phyloP scores from a whole-genome alignment of 441 rosid genomes.

The Daphne laureola region DNA sequence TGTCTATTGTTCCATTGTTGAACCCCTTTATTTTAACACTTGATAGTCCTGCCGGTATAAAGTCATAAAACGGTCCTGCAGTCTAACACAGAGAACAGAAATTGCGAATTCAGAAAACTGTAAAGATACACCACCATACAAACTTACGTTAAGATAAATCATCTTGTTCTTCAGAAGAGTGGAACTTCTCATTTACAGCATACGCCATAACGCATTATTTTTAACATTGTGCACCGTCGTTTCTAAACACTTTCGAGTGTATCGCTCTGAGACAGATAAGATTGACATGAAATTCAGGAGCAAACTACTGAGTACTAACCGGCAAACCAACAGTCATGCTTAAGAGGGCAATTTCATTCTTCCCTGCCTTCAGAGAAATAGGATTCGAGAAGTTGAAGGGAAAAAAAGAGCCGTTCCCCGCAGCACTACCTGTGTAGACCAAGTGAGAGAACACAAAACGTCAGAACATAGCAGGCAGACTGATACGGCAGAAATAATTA shows the following conservation, averaged over 20 bases:
- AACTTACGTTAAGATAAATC: too few species aligned
- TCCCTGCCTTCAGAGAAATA: slow-evolving; percentile 65
- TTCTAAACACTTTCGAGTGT: background rate
- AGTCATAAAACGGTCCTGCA: slow-evolving; percentile 87
- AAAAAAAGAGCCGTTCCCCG: slow-evolving; percentile 66
- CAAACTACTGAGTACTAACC: slow-evolving; percentile 31
- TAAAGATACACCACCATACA: slow-evolving; percentile 3
- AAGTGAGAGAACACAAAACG: slow-evolving; percentile 1
- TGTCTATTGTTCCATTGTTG: slow-evolving; percentile 59
- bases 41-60: slow-evolving; percentile 70
- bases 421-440: slow-evolving; percentile 52
- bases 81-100: slow-evolving; percentile 39
- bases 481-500: too few species aligned
- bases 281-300: background rate
- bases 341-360: slow-evolving; percentile 68
- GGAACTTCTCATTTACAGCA: too few species aligned
- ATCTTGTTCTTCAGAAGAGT: too few species aligned
- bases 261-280: background rate
- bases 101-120: background rate
- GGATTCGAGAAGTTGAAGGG: slow-evolving; percentile 54
- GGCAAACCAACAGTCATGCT: slow-evolving; percentile 89
- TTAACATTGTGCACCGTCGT: too few species aligned
- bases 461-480: too few species aligned
- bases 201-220: too few species aligned
- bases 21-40: slow-evolving; percentile 72